Conservation (phyloP, 1,139 yeast genomes). For the Blastobotrys proliferans region DNA sequence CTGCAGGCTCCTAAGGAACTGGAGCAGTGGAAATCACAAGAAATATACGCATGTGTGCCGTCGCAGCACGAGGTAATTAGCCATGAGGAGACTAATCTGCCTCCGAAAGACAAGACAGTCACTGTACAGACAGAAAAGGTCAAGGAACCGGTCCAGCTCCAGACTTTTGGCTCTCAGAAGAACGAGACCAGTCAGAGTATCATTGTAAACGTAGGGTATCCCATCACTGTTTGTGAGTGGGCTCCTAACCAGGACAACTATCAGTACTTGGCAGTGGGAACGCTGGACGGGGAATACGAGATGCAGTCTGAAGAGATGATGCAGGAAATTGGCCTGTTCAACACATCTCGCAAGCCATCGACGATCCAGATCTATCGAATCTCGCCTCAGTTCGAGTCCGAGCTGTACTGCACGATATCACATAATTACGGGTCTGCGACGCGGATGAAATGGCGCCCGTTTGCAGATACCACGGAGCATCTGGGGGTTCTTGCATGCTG, state of each 20-base stretch:
- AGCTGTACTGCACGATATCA: constrained; percentile 36
- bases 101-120: not conserved
- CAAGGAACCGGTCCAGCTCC: constrained; percentile 1
- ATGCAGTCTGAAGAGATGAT: constrained; percentile 17
- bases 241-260: constrained; percentile 30
- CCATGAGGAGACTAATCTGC: not conserved
- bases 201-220: constrained; percentile 28
- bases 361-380: constrained; percentile 24
- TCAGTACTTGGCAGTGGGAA: constrained; percentile 52
- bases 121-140: constrained; percentile 7
- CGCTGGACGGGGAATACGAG: constrained; percentile 51
- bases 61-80: not conserved
- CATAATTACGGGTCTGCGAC: constrained; percentile 53
- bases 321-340: constrained; percentile 22
- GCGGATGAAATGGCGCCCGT: constrained; percentile 51
- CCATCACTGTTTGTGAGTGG: constrained; percentile 26
- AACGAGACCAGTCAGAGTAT: constrained; percentile 14
- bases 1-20: constrained; percentile 6
- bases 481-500: constrained; percentile 48
- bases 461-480: constrained; percentile 19
- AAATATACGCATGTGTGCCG: not conserved
- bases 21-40: not conserved
- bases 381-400: constrained; percentile 8
- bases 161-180: constrained; percentile 1
- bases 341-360: constrained; percentile 20